These are phyloP conservation scores for Poterioochromonas sp. DNA, from an alignment of 352 stramenopile species.

Conservation along the genomic window DNA sequence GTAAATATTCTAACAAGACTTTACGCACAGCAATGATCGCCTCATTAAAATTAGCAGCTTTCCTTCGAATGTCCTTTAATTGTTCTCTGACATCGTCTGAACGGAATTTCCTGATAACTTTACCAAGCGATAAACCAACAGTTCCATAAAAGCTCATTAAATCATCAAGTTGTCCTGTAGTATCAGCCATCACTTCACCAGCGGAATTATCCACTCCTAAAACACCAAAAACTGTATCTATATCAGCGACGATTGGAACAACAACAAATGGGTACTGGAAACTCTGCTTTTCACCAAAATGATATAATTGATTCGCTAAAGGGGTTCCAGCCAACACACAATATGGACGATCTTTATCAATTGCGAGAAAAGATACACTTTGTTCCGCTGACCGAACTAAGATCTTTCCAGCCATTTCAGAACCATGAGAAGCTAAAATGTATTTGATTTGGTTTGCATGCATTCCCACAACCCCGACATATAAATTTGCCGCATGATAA, in stretches of 20 bases:
- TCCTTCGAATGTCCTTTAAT: not conserved
- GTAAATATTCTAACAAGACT: not conserved
- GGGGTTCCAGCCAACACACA: not conserved
- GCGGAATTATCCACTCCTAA: not conserved
- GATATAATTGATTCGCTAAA: not conserved
- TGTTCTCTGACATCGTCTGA: not conserved
- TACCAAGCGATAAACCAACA: not conserved
- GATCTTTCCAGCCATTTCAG: not conserved
- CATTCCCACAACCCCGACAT: not conserved
- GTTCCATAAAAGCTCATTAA: not conserved
- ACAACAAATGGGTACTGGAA: conserved; percentile 24
- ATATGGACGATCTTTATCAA: not conserved
- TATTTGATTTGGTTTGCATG: not conserved
- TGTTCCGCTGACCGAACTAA: not conserved
- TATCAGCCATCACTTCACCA: not conserved
- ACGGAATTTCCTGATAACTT: not conserved
- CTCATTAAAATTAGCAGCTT: not conserved
- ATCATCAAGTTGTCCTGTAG: not conserved
- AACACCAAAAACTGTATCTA: not conserved
- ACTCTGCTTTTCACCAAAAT: not conserved
- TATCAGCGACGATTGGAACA: not conserved
- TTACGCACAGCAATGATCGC: not conserved
- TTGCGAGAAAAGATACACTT: conserved; percentile 1
- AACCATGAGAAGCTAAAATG: not conserved
- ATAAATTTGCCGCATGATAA: not conserved